Percentiles rank a stretch among this genome's conserved stretches.
phyloP scores from a whole-genome alignment of 805 yeast species.

The Saccharomycopsis fodiens region DNA sequence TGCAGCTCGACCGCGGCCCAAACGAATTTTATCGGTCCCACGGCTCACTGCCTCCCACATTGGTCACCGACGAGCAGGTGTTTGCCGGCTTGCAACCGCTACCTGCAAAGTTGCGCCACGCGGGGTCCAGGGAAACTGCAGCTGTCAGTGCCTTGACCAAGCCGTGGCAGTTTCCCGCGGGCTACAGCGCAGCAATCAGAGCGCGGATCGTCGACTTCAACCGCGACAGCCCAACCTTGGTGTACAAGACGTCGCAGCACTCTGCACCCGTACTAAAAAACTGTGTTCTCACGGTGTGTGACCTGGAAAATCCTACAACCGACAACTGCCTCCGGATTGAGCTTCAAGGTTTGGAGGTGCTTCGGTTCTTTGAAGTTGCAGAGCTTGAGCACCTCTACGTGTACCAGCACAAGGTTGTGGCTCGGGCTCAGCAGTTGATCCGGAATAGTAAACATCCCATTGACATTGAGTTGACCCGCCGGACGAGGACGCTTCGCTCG shows the following conservation, averaged over 20 bases:
- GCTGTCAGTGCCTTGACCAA: no score
- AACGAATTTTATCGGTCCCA: neutral
- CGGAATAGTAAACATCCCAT: neutral
- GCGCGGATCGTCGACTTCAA: constrained; percentile 14
- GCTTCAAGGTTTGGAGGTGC: constrained; percentile 1
- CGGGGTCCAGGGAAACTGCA: no score
- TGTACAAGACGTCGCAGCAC: neutral
- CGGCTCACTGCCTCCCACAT: no score
- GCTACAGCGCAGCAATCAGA: no score
- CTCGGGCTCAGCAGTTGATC: neutral
- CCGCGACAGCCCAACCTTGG: neutral
- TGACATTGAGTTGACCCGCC: neutral
- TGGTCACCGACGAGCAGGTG: neutral
- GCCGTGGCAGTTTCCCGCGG: no score
- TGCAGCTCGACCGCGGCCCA: no score
- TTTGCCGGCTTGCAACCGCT: no score
- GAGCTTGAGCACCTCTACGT: constrained; percentile 15
- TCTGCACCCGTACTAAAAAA: constrained; percentile 6
- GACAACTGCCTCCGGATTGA: neutral
- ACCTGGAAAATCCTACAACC: neutral
- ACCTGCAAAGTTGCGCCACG: no score
- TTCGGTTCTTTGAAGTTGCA: constrained; percentile 5
- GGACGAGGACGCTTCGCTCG: neutral
- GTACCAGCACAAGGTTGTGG: constrained; percentile 6
- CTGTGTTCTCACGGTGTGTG: constrained; percentile 1